Base-by-base conservation (phyloP, 179 eudicot species). In the Actinidia arguta region DNA sequence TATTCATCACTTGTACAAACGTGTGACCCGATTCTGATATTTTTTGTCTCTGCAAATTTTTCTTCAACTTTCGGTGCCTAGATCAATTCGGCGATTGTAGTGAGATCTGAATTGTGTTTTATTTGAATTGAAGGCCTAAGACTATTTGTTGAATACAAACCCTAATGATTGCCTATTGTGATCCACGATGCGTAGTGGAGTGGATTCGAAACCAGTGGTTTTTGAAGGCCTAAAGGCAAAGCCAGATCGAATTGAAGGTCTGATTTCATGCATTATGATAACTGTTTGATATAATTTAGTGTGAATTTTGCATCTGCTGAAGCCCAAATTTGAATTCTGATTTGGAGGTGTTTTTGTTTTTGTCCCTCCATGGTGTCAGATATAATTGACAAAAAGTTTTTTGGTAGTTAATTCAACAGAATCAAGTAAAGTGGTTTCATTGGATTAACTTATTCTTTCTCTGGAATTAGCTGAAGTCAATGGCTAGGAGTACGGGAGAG, bases 401-500 rank as follows among this genome's bases (percentile, higher is more conserved):
- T 42, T 68, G 73, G 24, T 18, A 6, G 73, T 20, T 68, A 31
- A 36, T 66, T 20, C 46, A 66, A 5, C 16, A 27, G 5, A 5
- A 12, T 68, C 24, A 2, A 68, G 42, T 18, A 44, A 10, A n/a
- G 10, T 10, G 22, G 8, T 39, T 44, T 42, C 4, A 46, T 69
- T 17, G 11, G 20, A 44, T 18, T 48, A 48, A 48, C n/a, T n/a
- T n/a, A 48, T 8, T 8, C 8, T 14, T 16, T 0, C 22, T 18
- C 44, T 44, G 48, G 73, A 17, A 68, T 68, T 68, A 18, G 47
- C 16, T 39, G 8, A 77, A 13, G 80, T 25, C 18, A 13, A 85
- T 82, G 88, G 58, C 76, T 82, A 83, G 80, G 83, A 58, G 68
- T 72, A 84, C 58, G 54, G 84, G 84, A 31, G 90, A 84, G 52